Evolutionary conservation across 371 early-diverging fungal species (phyloP).

Genomic region (Rhizopus delemar): DNA sequence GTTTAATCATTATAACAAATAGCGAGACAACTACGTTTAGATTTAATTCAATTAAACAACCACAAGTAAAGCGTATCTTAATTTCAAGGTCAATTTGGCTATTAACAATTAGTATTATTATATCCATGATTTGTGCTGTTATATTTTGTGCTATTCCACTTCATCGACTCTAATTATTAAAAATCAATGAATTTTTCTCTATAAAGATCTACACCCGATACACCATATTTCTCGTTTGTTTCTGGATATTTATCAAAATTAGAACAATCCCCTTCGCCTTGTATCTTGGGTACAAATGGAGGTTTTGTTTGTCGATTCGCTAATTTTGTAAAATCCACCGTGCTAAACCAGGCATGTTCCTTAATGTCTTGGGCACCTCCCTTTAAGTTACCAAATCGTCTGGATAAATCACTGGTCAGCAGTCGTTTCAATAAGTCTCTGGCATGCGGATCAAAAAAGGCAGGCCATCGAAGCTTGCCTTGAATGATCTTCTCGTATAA

Average conservation of each 20-base stretch:
- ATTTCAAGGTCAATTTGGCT: slow-evolving; percentile 46
- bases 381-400: slow-evolving; percentile 91
- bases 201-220: slow-evolving; percentile 32
- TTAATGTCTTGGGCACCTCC: slow-evolving; percentile 84
- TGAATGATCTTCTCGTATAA: slow-evolving; percentile 95
- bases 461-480: slow-evolving; percentile 88
- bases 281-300: slow-evolving; percentile 84
- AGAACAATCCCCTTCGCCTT: slow-evolving; percentile 84
- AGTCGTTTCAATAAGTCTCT: slow-evolving; percentile 92
- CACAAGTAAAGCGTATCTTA: slow-evolving; percentile 41
- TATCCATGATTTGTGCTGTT: slow-evolving; percentile 38
- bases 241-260: slow-evolving; percentile 92
- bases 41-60: slow-evolving; percentile 47
- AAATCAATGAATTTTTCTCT: slow-evolving; percentile 39
- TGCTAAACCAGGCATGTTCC: slow-evolving; percentile 88
- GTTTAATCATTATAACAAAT: slow-evolving; percentile 1
- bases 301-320: slow-evolving; percentile 62
- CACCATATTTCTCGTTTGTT: slow-evolving; percentile 61
- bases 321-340: slow-evolving; percentile 75
- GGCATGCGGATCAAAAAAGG: slow-evolving; percentile 86
- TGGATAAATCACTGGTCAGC: slow-evolving; percentile 84
- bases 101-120: slow-evolving; percentile 24
- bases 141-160: slow-evolving; percentile 48
- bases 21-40: slow-evolving; percentile 53
- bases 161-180: slow-evolving; percentile 30